phyloP scores from a whole-genome alignment of 257 asterid species.

The Verbascum thapsus region DNA sequence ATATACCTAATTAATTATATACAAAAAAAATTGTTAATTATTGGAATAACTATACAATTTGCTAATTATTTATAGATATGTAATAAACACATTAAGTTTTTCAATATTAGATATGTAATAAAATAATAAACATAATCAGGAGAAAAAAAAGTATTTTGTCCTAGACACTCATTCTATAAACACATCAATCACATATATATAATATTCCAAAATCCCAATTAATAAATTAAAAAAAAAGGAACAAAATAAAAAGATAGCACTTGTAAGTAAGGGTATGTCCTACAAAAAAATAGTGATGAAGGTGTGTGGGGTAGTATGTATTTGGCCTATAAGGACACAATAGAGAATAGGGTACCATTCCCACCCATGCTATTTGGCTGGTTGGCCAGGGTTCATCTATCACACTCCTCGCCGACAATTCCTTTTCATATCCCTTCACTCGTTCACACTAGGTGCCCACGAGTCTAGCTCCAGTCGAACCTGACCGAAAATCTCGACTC shows the following conservation, averaged over 20 bases:
- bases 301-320: constrained; percentile 51
- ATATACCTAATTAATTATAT: too few relatives aligned
- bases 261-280: neutral
- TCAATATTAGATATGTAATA: too few relatives aligned
- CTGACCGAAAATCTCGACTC: too few relatives aligned
- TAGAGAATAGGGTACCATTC: constrained; percentile 29
- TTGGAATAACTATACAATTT: too few relatives aligned
- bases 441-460: too few relatives aligned
- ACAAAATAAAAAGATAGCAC: neutral
- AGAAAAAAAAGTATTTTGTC: constrained; percentile 9
- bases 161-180: constrained; percentile 7
- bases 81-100: too few relatives aligned
- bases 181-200: neutral
- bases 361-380: constrained; percentile 40
- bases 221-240: neutral
- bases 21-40: too few relatives aligned
- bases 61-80: too few relatives aligned
- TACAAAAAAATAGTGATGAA: neutral
- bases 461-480: too few relatives aligned
- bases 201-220: neutral
- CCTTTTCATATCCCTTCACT: constrained; percentile 21
- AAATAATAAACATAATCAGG: neutral
- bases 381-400: constrained; percentile 45
- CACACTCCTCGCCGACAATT: constrained; percentile 43
- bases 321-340: constrained; percentile 53